Conservation (phyloP, 345 rosid genomes). For the Gossypium herbaceum region DNA sequence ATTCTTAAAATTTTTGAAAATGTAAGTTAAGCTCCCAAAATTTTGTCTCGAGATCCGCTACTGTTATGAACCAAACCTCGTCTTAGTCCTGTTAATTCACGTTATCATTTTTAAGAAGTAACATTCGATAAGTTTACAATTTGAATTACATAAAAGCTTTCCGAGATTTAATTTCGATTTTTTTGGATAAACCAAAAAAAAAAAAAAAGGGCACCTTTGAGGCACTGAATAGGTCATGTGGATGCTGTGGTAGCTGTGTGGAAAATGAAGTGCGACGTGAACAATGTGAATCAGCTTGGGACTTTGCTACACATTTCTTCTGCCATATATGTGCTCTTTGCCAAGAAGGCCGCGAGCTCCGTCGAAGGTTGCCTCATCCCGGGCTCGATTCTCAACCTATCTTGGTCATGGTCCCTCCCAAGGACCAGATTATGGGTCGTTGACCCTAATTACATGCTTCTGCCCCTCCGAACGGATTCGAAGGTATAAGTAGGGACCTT, state of each 20-base stretch:
- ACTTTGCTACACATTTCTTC: slow-evolving; percentile 66
- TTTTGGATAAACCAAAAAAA: background rate
- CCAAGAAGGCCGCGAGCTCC: slow-evolving; percentile 98
- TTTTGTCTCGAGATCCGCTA: too few relatives aligned
- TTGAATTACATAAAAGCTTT: background rate
- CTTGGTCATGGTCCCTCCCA: too few relatives aligned
- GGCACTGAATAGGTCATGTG: slow-evolving; percentile 72
- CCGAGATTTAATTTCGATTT: background rate
- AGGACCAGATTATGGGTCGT: slow-evolving; percentile 80
- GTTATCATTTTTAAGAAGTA: too few relatives aligned
- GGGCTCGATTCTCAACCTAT: slow-evolving; percentile 75
- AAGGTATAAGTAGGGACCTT: too few relatives aligned
- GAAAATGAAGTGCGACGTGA: slow-evolving; percentile 73
- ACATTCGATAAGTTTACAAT: too few relatives aligned
- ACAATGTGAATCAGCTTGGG: slow-evolving; percentile 70
- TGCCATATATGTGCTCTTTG: slow-evolving; percentile 93
- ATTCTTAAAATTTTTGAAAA: too few relatives aligned
- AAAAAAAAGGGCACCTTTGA: slow-evolving; percentile 68
- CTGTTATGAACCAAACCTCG: too few relatives aligned
- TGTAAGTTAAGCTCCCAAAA: too few relatives aligned
- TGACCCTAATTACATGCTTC: too few relatives aligned
- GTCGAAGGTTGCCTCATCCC: slow-evolving; percentile 78
- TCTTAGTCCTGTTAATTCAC: too few relatives aligned
- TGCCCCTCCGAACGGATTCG: too few relatives aligned
- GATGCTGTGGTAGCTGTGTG: slow-evolving; percentile 72